Percentiles rank a stretch among this genome's conserved stretches.
Evolutionary conservation across 177 flowering plant genomes (phyloP).

Genomic region (Vitis hybrid): DNA sequence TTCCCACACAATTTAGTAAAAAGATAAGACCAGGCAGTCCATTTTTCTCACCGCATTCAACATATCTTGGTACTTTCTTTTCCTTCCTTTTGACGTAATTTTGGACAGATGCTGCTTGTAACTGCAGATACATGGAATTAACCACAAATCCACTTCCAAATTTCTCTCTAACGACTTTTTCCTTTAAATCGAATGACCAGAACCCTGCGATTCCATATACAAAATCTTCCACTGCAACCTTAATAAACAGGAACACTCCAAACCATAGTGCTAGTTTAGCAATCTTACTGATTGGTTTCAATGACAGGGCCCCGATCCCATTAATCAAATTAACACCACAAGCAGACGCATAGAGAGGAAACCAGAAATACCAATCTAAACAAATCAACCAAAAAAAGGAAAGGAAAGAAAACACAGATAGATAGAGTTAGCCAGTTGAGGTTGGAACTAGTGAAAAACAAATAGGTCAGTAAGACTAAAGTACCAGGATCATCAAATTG

Average conservation of each 20-base stretch:
- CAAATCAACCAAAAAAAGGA: background rate
- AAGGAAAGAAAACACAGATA: background rate
- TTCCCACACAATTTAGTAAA: background rate
- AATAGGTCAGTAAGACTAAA: background rate
- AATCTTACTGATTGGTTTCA: slow-evolving; percentile 5
- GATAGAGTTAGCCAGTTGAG: background rate
- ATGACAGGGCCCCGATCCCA: slow-evolving; percentile 7
- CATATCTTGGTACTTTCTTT: slow-evolving; percentile 11
- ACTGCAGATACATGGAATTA: slow-evolving; percentile 57
- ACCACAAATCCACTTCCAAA: slow-evolving; percentile 66
- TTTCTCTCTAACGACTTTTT: slow-evolving; percentile 73
- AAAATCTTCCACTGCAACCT: slow-evolving; percentile 55
- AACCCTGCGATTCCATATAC: slow-evolving; percentile 36
- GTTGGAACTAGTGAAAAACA: background rate
- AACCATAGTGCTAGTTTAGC: slow-evolving; percentile 39
- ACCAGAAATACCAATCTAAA: slow-evolving; percentile 85
- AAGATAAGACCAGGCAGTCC: too few species aligned
- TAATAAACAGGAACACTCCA: slow-evolving; percentile 51
- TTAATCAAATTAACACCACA: slow-evolving; percentile 44
- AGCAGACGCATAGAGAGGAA: slow-evolving; percentile 68
- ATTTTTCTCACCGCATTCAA: slow-evolving; percentile 36
- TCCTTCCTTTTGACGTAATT: slow-evolving; percentile 10
- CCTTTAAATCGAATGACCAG: slow-evolving; percentile 55
- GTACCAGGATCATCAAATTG: slow-evolving; percentile 74
- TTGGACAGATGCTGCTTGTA: slow-evolving; percentile 21